phyloP scores from a whole-genome alignment of 345 rosid species.

The Arabidopsis thaliana region DNA sequence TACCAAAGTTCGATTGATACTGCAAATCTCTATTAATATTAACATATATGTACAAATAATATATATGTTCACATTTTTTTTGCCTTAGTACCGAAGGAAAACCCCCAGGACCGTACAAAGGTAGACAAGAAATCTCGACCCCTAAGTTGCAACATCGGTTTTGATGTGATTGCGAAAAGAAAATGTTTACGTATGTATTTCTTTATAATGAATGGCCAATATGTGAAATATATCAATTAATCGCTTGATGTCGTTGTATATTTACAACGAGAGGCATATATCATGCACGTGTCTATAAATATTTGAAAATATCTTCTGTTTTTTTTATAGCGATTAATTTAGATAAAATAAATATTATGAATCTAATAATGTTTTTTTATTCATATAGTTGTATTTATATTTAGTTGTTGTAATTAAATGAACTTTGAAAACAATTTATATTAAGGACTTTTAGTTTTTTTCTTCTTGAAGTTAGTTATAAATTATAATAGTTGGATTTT shows the following conservation, averaged over 20 bases:
- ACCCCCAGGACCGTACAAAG: conserved; percentile 38
- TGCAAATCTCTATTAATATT: too few relatives aligned
- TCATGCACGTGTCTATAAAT: conserved; percentile 17
- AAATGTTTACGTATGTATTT: conserved; percentile 11
- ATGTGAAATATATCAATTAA: neutral
- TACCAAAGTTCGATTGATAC: too few relatives aligned
- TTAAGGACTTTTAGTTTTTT: too few relatives aligned
- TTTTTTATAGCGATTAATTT: neutral
- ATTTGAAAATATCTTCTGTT: conserved; percentile 5
- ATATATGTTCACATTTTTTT: neutral
- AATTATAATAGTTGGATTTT: too few relatives aligned
- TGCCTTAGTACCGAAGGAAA: conserved; percentile 47
- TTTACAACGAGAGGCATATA: conserved; percentile 19
- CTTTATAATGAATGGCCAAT: conserved; percentile 37
- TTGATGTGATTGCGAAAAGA: conserved; percentile 44
- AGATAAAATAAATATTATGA: neutral
- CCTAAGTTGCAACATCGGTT: conserved; percentile 41
- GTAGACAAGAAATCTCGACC: conserved; percentile 38
- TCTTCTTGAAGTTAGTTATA: too few relatives aligned
- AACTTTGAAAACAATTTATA: neutral
- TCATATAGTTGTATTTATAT: neutral
- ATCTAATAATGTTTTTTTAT: neutral
- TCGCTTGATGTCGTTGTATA: conserved; percentile 5
- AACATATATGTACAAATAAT: neutral
- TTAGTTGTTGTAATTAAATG: neutral